Evolutionary conservation across 1,284 basidiomycete genomes (phyloP), one percentile per base, ranked within the genome.

Genomic region (Cutaneotrichosporon sp.): DNA sequence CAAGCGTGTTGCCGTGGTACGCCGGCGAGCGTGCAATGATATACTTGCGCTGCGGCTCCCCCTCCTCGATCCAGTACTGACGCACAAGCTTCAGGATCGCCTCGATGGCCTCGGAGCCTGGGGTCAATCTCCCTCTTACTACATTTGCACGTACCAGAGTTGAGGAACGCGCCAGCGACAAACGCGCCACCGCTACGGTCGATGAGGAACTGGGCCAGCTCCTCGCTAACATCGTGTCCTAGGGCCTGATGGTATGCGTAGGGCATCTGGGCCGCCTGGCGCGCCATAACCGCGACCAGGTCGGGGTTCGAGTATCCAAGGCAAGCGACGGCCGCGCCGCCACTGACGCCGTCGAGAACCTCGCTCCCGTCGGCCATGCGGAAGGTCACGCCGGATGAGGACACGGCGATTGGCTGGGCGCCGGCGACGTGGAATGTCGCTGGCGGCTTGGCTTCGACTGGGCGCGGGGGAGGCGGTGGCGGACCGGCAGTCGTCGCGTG

Each of bases 1-100:
- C 84, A 40, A 92, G 73, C 1, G 90, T 90, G 76, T 93, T 94
- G 2, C 92, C 92, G 75, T 94, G 92, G 81, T 87, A 94, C 6
- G 89, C 90, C 14, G 90, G 81, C 56, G 87, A 77, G 21, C 91
- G 85, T n/a, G 85, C 89, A 69, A 95, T 92, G 73, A 90, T 91
- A 70, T 91, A 88, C 63, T 73, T 86, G 61, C 91, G 85, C 71
- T 88, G 80, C 0, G 85, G 82, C 76, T 92, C 88, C 4, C 86
- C 86, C 0, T 82, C 85, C 73, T 92, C 90, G 49, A 85, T 82
- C 73, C 72, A 76, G 63, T 79, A 80, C 67, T 76, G 73, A 49
- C 73, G 61, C 11, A 65, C 67, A 5, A 72, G 64, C 65, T 76
- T 76, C 62, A 76, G 66, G 11, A 67, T 65, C 16, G 72, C 65